These are phyloP conservation scores for Plantago major DNA, from an alignment of 257 asterid species.

Conservation along the genomic window DNA sequence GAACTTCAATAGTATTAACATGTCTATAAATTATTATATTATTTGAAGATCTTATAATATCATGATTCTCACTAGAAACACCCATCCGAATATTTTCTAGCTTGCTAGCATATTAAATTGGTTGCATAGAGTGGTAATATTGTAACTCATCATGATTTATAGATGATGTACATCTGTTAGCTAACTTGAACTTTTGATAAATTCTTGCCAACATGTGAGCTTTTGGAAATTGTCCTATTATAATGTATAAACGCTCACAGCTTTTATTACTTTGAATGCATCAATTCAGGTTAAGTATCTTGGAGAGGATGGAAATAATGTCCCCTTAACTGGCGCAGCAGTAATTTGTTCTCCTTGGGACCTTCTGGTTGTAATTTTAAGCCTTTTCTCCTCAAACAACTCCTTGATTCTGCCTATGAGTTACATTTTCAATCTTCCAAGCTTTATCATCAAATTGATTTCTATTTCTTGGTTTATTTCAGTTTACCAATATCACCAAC, in stretches of 20 bases:
- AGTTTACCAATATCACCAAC: too few relatives aligned
- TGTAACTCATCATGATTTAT: not conserved
- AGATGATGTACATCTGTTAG: not conserved
- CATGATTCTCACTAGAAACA: too few relatives aligned
- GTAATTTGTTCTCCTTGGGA: conserved; percentile 72
- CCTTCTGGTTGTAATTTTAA: conserved; percentile 44
- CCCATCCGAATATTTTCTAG: too few relatives aligned
- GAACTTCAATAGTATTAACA: too few relatives aligned
- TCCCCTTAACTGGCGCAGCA: conserved; percentile 53
- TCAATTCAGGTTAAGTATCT: conserved; percentile 56
- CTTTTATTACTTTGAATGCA: conserved; percentile 2
- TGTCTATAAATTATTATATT: too few relatives aligned
- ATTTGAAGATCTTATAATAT: too few relatives aligned
- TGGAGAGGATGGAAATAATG: conserved; percentile 57
- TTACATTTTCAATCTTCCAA: not conserved
- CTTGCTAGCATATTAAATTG: too few relatives aligned
- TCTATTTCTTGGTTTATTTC: too few relatives aligned
- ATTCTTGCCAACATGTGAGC: too few relatives aligned
- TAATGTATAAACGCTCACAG: too few relatives aligned
- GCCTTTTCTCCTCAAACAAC: not conserved
- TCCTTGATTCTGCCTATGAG: not conserved
- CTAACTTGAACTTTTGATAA: not conserved
- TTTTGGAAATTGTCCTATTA: too few relatives aligned
- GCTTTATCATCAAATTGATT: not conserved
- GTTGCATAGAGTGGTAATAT: not conserved